Evolutionary conservation across 2,329 filamentous ascomycete genomes (phyloP).

Genomic region (Colletotrichum melonis): DNA sequence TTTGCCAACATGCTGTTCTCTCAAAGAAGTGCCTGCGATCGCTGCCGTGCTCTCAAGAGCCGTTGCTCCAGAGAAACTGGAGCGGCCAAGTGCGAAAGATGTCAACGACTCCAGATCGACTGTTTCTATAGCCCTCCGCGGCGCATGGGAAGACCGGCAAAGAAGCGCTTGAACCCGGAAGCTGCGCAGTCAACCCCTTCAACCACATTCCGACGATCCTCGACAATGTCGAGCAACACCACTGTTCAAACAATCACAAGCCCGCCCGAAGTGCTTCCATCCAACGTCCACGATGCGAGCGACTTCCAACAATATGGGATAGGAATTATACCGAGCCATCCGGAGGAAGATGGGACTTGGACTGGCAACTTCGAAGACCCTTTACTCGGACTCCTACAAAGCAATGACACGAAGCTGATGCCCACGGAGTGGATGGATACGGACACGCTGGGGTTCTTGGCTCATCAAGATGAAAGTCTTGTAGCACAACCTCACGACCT

Average conservation of each 20-base stretch:
- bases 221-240: slow-evolving; percentile 21
- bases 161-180: slow-evolving; percentile 28
- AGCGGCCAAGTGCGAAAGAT: slow-evolving; percentile 30
- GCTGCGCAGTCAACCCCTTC: neutral
- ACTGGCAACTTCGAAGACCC: slow-evolving; percentile 23
- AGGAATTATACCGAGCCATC: slow-evolving; percentile 17
- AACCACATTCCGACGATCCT: slow-evolving; percentile 10
- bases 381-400: slow-evolving; percentile 17
- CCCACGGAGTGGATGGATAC: slow-evolving; percentile 21
- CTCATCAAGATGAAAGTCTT: slow-evolving; percentile 5
- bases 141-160: slow-evolving; percentile 29
- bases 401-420: slow-evolving; percentile 12
- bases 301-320: slow-evolving; percentile 31
- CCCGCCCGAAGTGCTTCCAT: slow-evolving; percentile 1
- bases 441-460: slow-evolving; percentile 18
- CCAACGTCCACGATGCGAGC: slow-evolving; percentile 1
- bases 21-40: slow-evolving; percentile 34
- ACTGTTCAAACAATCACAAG: slow-evolving; percentile 17
- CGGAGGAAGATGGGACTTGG: slow-evolving; percentile 11
- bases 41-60: slow-evolving; percentile 34
- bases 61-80: slow-evolving; percentile 27
- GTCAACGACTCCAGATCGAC: slow-evolving; percentile 31
- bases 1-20: slow-evolving; percentile 30
- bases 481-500: neutral
- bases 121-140: slow-evolving; percentile 32